Percentiles rank a stretch among this genome's conserved stretches.
phyloP scores from a whole-genome alignment of 1,139 yeast genomes.

The Kodamaea ohmeri region DNA sequence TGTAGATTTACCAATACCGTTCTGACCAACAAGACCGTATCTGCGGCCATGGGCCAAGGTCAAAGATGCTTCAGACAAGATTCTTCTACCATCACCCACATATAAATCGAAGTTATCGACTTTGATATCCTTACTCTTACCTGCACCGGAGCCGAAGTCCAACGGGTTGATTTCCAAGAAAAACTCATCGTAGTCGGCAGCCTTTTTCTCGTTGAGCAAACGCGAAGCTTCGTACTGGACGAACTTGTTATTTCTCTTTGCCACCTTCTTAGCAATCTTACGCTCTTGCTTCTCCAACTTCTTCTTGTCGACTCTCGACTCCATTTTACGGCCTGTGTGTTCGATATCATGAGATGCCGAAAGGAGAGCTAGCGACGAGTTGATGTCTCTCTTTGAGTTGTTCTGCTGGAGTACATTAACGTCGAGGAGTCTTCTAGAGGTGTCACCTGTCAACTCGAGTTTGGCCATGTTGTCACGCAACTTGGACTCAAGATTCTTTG shows the following conservation, averaged over 20 bases:
- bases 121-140: constrained; percentile 92
- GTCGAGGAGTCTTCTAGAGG: constrained; percentile 77
- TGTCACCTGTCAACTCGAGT: constrained; percentile 66
- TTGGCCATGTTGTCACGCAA: constrained; percentile 70
- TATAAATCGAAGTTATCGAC: constrained; percentile 89
- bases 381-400: constrained; percentile 68
- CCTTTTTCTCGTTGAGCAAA: constrained; percentile 60
- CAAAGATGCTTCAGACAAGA: constrained; percentile 81
- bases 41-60: constrained; percentile 90
- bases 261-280: constrained; percentile 94
- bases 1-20: constrained; percentile 99
- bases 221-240: constrained; percentile 93
- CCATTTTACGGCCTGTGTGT: constrained; percentile 87
- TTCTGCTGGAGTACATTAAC: constrained; percentile 57
- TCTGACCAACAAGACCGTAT: constrained; percentile 96
- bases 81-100: constrained; percentile 94
- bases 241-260: constrained; percentile 84
- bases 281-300: constrained; percentile 96
- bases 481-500: constrained; percentile 51
- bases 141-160: constrained; percentile 86
- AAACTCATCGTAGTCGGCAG: constrained; percentile 87
- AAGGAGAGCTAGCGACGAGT: constrained; percentile 65
- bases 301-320: constrained; percentile 92
- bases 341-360: constrained; percentile 83
- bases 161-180: constrained; percentile 93